Conservation (phyloP, 176 grass and related monocot species). For the Melocanna baccifera region DNA sequence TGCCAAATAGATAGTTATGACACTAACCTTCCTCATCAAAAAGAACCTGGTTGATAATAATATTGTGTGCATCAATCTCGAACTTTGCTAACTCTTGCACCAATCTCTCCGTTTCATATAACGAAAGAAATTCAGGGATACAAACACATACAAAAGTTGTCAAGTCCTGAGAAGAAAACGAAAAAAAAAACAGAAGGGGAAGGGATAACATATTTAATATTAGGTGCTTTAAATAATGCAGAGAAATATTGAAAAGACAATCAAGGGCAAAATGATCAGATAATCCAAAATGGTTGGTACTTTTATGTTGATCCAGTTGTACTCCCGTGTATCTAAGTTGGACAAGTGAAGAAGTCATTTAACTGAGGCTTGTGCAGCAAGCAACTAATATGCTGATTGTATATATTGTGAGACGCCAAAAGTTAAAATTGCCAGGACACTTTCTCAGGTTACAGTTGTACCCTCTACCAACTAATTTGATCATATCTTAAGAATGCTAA, state of each 20-base stretch:
- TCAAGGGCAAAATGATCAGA: not conserved
- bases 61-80: conserved; percentile 92
- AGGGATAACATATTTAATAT: not conserved
- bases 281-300: not conserved
- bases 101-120: conserved; percentile 99
- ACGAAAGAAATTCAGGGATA: conserved; percentile 98
- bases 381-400: not conserved
- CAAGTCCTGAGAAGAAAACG: conserved; percentile 65
- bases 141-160: conserved; percentile 98
- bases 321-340: not conserved
- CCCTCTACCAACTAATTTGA: not conserved
- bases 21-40: conserved; percentile 91
- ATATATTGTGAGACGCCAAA: not conserved
- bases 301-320: not conserved
- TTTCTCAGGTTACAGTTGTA: not conserved
- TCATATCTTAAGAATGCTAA: not conserved
- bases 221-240: conserved; percentile 12
- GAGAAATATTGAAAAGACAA: not conserved
- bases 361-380: not conserved
- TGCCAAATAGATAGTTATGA: not conserved
- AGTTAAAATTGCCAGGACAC: not conserved
- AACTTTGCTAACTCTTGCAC: conserved; percentile 98
- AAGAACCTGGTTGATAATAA: conserved; percentile 98
- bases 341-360: not conserved
- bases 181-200: not conserved